A percentile compares a stretch with the other conserved stretches of the same genome.
Evolutionary conservation across 148 eudicot genomes (phyloP).

Genomic region (Pharnaceum exiguum): DNA sequence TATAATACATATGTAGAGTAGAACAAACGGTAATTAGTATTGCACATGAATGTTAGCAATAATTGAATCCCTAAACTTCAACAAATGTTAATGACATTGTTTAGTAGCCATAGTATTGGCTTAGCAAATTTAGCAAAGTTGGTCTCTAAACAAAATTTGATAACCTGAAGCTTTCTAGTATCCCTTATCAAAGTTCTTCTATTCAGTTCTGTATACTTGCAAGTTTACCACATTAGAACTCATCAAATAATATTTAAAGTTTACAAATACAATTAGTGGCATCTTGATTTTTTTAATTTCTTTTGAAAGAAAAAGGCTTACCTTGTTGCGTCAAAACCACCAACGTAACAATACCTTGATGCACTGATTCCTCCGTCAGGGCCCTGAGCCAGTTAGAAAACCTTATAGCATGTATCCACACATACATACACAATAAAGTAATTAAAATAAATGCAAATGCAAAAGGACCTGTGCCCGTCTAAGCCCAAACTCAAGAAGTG

Average conservation of each 20-base stretch:
- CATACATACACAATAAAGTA: background rate
- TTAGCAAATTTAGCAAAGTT: too few species aligned
- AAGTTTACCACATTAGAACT: too few species aligned
- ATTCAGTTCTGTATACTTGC: too few species aligned
- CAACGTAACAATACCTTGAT: slow-evolving; percentile 87
- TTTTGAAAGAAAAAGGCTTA: too few species aligned
- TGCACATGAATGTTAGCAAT: background rate
- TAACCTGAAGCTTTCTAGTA: too few species aligned
- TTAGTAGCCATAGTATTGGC: background rate
- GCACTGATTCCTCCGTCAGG: slow-evolving; percentile 97
- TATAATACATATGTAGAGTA: slow-evolving; percentile 28
- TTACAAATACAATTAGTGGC: too few species aligned
- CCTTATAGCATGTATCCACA: background rate
- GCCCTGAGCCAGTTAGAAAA: slow-evolving; percentile 38
- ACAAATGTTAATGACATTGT: slow-evolving; percentile 1
- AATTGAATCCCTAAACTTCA: too few species aligned
- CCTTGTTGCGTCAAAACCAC: slow-evolving; percentile 99
- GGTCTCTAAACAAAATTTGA: too few species aligned
- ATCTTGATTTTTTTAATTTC: too few species aligned
- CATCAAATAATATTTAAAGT: too few species aligned
- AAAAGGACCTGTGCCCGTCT: slow-evolving; percentile 83
- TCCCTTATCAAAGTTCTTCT: too few species aligned
- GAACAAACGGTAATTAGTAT: background rate
- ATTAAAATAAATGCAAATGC: background rate
- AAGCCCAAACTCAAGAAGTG: slow-evolving; percentile 91